These are phyloP conservation scores for Asclepias syriaca DNA, from an alignment of 257 asterid species.

Conservation along the genomic window DNA sequence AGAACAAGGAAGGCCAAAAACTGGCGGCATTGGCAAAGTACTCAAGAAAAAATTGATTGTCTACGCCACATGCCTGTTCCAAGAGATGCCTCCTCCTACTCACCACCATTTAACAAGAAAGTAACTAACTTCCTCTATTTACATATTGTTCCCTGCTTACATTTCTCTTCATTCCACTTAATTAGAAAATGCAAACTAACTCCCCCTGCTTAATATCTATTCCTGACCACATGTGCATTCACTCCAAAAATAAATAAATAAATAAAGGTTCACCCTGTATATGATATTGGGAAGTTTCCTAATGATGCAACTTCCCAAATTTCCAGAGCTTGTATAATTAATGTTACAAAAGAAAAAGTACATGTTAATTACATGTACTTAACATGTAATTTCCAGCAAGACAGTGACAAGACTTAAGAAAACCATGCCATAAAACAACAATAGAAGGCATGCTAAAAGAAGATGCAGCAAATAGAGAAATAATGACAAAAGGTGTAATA, in stretches of 20 bases:
- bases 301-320: background rate
- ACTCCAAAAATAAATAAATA: background rate
- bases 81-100: background rate
- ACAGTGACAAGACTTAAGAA: background rate
- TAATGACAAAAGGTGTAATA: background rate
- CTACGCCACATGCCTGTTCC: background rate
- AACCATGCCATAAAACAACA: background rate
- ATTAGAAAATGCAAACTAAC: slow-evolving; percentile 1
- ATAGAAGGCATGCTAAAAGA: background rate
- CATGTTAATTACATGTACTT: no score
- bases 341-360: background rate
- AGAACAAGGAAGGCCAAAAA: background rate
- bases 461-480: background rate
- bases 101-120: no score
- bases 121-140: no score
- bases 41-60: background rate
- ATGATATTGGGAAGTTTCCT: background rate
- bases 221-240: background rate
- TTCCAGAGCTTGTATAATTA: background rate
- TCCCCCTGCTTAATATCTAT: background rate
- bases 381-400: background rate
- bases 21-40: background rate
- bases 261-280: background rate
- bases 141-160: background rate
- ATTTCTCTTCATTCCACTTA: background rate